These are phyloP conservation scores for Pelargonium cotyledonis DNA, from an alignment of 441 rosid genomes.

Conservation along the genomic window DNA sequence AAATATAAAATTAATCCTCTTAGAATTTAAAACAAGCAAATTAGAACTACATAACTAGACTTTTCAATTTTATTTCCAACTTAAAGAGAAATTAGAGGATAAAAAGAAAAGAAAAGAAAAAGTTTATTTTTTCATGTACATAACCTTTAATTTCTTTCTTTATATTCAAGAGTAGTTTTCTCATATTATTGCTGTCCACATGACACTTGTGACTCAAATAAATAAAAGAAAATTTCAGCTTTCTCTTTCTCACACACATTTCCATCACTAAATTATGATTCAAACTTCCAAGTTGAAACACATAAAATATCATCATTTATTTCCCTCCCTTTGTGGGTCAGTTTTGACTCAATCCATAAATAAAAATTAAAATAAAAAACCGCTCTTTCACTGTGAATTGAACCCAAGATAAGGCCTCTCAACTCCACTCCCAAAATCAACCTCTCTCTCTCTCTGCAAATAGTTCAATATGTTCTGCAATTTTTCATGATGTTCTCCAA, in stretches of 20 bases:
- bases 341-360: constrained; percentile 33
- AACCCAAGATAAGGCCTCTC: constrained; percentile 17
- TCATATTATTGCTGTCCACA: constrained; percentile 2
- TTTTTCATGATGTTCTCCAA: too few relatives aligned
- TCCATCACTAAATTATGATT: constrained; percentile 18
- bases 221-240: neutral
- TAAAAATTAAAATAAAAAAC: neutral
- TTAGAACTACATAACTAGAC: too few relatives aligned
- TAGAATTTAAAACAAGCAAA: too few relatives aligned
- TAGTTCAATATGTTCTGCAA: too few relatives aligned
- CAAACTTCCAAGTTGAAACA: constrained; percentile 28
- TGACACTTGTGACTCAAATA: neutral
- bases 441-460: constrained; percentile 7
- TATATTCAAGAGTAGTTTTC: neutral
- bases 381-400: constrained; percentile 6
- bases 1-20: too few relatives aligned
- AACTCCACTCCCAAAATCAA: neutral
- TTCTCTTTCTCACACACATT: neutral
- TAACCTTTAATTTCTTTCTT: too few relatives aligned
- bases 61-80: too few relatives aligned
- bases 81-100: too few relatives aligned
- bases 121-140: too few relatives aligned
- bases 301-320: constrained; percentile 13
- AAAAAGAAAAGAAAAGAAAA: too few relatives aligned
- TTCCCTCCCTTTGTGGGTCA: constrained; percentile 26